Evolutionary conservation across 257 asterid species (phyloP), one percentile per base, ranked within the genome.

Genomic region (Echium plantagineum): DNA sequence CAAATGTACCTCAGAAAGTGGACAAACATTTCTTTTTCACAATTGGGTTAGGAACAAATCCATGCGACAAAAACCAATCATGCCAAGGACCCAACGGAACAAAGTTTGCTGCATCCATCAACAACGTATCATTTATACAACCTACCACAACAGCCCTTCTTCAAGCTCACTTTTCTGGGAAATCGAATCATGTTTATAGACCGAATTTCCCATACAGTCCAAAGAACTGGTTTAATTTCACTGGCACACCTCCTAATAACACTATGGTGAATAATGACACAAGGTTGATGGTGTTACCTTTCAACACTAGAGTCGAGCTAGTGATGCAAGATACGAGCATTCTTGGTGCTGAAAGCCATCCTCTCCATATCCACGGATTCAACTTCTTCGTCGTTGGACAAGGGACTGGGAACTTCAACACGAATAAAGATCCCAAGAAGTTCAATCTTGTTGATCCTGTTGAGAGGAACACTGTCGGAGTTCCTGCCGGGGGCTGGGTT

Each of bases 401-500:
- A 68, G 94, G 94, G 0, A 74, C 75, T 24, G 89, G 89, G 8
- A 81, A 81, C 20, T 84, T 69, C 53, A 70, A 84, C 24, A 72
- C 78, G 0, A 74, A 49, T 0, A 72, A 69, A 15, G 86, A 84
- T 64, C 86, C 89, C 0, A 69, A 74, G 47, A 77, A 64, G 2
- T 84, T 74, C 49, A 84, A 81, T 59, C 81, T 77, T 13, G 79
- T 75, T 5, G 94, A 84, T 3, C 94, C 94, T 9, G 24, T 79
- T 19, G 94, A 84, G 47, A 81, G 89, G 64, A 84, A 84, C 55
- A 84, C 94, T 1, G 66, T 84, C 1, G 89, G 83, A 3, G 86
- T 84, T 18, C 86, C 94, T 0, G 53, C 85, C 3, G 89, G 86
- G 9, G 94, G 94, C 6, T 81, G 94, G 94, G 83, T 77, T 64